A percentile compares a stretch with the other conserved stretches of the same genome.
Evolutionary conservation across 805 yeast species (phyloP).

Genomic region (Cephaloascus fragrans): DNA sequence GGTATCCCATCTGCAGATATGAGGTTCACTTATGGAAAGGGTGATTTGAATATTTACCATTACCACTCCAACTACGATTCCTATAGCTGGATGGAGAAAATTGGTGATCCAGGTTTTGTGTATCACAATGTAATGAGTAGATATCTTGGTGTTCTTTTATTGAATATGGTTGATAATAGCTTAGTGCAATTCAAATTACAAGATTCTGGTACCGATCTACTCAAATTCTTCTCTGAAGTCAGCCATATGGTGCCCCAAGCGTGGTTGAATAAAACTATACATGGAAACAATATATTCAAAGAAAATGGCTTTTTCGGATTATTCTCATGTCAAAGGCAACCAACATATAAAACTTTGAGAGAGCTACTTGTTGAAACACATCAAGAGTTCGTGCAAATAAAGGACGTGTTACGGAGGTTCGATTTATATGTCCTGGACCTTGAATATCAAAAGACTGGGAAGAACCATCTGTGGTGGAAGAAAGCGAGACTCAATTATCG

Average conservation of each 20-base stretch:
- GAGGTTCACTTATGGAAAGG: conserved; percentile 17
- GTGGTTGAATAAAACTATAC: background rate
- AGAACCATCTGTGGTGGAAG: too few species aligned
- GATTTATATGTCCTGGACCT: too few species aligned
- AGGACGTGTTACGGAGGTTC: too few species aligned
- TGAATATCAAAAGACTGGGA: too few species aligned
- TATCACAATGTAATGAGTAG: conserved; percentile 29
- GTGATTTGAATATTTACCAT: conserved; percentile 27
- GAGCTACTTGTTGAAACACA: too few species aligned
- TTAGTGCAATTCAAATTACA: conserved; percentile 18
- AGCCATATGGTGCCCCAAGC: background rate
- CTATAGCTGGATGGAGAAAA: conserved; percentile 28
- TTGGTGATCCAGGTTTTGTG: conserved; percentile 28
- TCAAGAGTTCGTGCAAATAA: too few species aligned
- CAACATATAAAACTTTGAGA: too few species aligned
- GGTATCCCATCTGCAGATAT: conserved; percentile 30
- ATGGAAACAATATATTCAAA: too few species aligned
- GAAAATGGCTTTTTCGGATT: too few species aligned
- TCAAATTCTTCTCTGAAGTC: conserved; percentile 14
- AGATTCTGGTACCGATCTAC: conserved; percentile 22
- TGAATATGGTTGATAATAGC: conserved; percentile 20
- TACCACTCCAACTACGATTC: conserved; percentile 38
- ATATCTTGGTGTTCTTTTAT: conserved; percentile 22
- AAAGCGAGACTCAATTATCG: too few species aligned
- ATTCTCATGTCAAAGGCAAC: too few species aligned